Evolutionary conservation across 495 filamentous ascomycete species (phyloP).

Genomic region (Xylaria acuta): DNA sequence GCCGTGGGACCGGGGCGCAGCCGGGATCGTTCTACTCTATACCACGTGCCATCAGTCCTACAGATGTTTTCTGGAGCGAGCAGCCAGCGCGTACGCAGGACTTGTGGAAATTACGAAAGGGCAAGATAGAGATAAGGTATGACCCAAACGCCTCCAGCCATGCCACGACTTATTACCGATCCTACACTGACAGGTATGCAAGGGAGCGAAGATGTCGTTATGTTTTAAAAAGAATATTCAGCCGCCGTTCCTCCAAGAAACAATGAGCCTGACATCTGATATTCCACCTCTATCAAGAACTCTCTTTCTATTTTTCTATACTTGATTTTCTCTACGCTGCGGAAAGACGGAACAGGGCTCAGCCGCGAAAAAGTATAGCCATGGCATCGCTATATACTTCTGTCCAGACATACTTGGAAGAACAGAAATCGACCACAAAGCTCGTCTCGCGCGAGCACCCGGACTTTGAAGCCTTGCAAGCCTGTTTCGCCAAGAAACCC

Average conservation of each 20-base stretch:
- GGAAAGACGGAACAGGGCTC: background rate
- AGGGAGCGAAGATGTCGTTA: background rate
- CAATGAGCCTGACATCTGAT: background rate
- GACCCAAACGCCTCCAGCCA: background rate
- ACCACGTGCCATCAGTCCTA: background rate
- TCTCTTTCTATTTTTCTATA: background rate
- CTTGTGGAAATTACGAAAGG: slow-evolving; percentile 1
- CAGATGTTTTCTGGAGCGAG: background rate
- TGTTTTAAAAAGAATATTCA: background rate
- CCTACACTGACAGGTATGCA: background rate
- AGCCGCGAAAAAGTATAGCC: background rate
- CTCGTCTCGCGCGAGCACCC: slow-evolving; percentile 6
- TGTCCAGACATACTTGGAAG: background rate
- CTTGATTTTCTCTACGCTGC: background rate
- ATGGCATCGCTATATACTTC: background rate
- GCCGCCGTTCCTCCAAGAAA: background rate
- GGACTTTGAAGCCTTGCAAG: background rate
- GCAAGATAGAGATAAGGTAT: background rate
- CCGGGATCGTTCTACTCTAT: background rate
- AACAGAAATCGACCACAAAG: slow-evolving; percentile 3
- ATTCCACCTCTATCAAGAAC: background rate
- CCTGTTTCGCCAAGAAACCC: background rate
- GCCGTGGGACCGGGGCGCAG: background rate
- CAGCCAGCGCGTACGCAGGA: background rate
- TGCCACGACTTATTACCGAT: background rate